These are phyloP conservation scores for Termitomyces sp. DNA, from an alignment of 1,284 basidiomycete species.

Conservation along the genomic window DNA sequence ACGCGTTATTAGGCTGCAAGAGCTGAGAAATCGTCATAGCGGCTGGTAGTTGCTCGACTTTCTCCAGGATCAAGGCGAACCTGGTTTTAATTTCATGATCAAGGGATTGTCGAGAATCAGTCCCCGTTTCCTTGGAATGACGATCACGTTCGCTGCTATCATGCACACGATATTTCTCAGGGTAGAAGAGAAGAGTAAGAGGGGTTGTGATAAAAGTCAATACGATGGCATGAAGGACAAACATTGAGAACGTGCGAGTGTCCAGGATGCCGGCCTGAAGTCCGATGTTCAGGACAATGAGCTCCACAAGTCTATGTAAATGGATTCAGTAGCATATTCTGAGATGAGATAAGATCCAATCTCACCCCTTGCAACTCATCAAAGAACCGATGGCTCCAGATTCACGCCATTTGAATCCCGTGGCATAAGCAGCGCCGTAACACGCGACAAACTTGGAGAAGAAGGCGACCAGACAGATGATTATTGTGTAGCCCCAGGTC, in stretches of 20 bases:
- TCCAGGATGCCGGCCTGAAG: constrained; percentile 77
- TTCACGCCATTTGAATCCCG: constrained; percentile 76
- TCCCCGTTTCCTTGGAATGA: constrained; percentile 18
- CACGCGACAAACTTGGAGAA: constrained; percentile 74
- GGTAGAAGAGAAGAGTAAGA: constrained; percentile 74
- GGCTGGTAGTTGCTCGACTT: constrained; percentile 77
- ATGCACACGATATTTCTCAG: constrained; percentile 43
- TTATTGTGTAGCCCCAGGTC: constrained; percentile 84
- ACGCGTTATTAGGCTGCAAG: constrained; percentile 34
- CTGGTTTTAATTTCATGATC: constrained; percentile 46
- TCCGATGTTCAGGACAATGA: constrained; percentile 93
- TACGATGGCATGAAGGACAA: constrained; percentile 82
- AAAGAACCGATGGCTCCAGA: constrained; percentile 82
- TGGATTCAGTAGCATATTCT: neutral
- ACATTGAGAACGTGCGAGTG: constrained; percentile 76
- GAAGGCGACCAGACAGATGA: constrained; percentile 81
- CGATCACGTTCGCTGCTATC: constrained; percentile 15
- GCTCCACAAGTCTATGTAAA: constrained; percentile 63
- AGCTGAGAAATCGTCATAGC: constrained; percentile 64
- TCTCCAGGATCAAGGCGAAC: constrained; percentile 81
- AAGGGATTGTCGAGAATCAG: constrained; percentile 17
- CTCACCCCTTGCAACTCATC: constrained; percentile 92
- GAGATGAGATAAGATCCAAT: constrained; percentile 8
- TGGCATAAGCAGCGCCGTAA: constrained; percentile 54
- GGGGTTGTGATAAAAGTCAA: constrained; percentile 87